phyloP scores from a whole-genome alignment of 2,329 filamentous ascomycete genomes.

The Didymella sp. region DNA sequence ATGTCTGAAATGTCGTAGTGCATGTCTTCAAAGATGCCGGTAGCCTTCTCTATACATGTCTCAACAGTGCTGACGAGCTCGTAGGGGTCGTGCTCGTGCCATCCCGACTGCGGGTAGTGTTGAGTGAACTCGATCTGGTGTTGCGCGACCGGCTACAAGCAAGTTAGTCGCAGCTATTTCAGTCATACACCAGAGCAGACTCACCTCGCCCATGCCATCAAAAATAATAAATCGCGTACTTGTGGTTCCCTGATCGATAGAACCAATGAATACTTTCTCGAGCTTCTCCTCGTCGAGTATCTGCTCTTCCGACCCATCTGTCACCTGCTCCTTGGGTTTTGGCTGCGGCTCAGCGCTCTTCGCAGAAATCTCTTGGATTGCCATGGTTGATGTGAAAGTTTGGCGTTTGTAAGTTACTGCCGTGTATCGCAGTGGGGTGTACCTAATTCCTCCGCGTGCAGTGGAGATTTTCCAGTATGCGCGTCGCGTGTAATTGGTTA shows the following conservation, averaged over 20 bases:
- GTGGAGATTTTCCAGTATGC: slow-evolving; percentile 19
- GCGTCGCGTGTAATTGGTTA: slow-evolving; percentile 23
- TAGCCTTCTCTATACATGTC: slow-evolving; percentile 78
- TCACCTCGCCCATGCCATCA: slow-evolving; percentile 69
- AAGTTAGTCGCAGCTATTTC: slow-evolving; percentile 6
- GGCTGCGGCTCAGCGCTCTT: slow-evolving; percentile 40
- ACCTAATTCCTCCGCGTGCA: slow-evolving; percentile 26
- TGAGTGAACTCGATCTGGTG: slow-evolving; percentile 90
- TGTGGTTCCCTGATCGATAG: slow-evolving; percentile 90
- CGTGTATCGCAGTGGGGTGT: slow-evolving; percentile 8
- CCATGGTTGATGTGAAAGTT: slow-evolving; percentile 26
- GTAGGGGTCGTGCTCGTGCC: slow-evolving; percentile 87
- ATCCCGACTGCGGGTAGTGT: slow-evolving; percentile 83
- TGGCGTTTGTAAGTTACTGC: slow-evolving; percentile 4
- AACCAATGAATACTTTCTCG: slow-evolving; percentile 75
- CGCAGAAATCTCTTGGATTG: slow-evolving; percentile 39
- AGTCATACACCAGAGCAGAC: background rate
- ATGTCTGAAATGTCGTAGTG: slow-evolving; percentile 74
- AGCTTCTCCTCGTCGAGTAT: slow-evolving; percentile 43
- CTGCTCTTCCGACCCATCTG: slow-evolving; percentile 25
- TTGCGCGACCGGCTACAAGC: slow-evolving; percentile 69
- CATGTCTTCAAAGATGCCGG: slow-evolving; percentile 71
- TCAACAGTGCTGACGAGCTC: slow-evolving; percentile 79
- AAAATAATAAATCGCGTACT: slow-evolving; percentile 92
- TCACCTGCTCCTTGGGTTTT: slow-evolving; percentile 41